These are phyloP conservation scores for Malassezia caprae DNA, from an alignment of 1,284 basidiomycete species.

Conservation along the genomic window DNA sequence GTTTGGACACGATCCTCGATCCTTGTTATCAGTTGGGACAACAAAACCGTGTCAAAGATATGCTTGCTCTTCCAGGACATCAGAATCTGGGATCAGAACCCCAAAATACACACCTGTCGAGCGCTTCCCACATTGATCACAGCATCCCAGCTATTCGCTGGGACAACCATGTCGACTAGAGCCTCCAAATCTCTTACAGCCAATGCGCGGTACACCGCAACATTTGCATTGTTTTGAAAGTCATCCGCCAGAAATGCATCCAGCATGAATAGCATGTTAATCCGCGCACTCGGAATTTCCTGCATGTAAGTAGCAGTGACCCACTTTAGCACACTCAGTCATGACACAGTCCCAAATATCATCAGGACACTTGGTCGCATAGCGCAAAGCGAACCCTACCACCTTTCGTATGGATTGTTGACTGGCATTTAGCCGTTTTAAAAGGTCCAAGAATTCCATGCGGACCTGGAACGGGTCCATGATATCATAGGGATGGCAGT, in stretches of 20 bases:
- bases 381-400: slow-evolving; percentile 73
- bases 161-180: slow-evolving; percentile 21
- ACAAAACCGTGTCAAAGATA: slow-evolving; percentile 10
- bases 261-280: slow-evolving; percentile 84
- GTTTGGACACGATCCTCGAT: slow-evolving; percentile 6
- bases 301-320: slow-evolving; percentile 51
- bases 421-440: slow-evolving; percentile 49
- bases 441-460: slow-evolving; percentile 41
- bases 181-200: slow-evolving; percentile 15
- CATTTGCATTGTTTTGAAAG: slow-evolving; percentile 6
- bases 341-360: slow-evolving; percentile 90
- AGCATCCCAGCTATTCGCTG: slow-evolving; percentile 20
- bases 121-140: slow-evolving; percentile 22
- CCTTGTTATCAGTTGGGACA: neutral
- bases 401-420: slow-evolving; percentile 84
- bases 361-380: slow-evolving; percentile 65
- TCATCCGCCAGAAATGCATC: slow-evolving; percentile 57
- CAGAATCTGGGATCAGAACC: slow-evolving; percentile 13
- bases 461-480: slow-evolving; percentile 45
- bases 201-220: slow-evolving; percentile 16
- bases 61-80: slow-evolving; percentile 17
- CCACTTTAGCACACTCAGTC: slow-evolving; percentile 55
- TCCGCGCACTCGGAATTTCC: slow-evolving; percentile 75
- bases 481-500: neutral
- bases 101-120: slow-evolving; percentile 4